phyloP scores from a whole-genome alignment of 345 rosid genomes.

The Citrus reticulata region DNA sequence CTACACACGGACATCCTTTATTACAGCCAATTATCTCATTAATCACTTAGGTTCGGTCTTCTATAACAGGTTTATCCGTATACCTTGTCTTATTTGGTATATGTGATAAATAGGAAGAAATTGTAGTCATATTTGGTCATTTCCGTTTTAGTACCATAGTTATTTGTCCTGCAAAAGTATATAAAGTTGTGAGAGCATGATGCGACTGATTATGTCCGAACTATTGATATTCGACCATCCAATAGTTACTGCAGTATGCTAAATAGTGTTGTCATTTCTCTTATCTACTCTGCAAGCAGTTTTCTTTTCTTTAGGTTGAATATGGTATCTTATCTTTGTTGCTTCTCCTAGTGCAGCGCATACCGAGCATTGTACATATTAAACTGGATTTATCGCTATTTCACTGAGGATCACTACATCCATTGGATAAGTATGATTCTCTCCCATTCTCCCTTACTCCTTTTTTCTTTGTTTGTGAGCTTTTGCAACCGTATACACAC shows the following conservation, averaged over 20 bases:
- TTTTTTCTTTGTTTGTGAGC: neutral
- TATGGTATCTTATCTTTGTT: neutral
- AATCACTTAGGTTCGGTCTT: neutral
- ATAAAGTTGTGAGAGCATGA: neutral
- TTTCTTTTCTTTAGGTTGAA: neutral
- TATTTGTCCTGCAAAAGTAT: neutral
- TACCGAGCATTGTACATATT: constrained; percentile 67
- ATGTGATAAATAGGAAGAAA: neutral
- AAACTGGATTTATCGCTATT: constrained; percentile 79
- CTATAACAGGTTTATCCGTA: neutral
- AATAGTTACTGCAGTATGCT: neutral
- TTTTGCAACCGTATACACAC: neutral
- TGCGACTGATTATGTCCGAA: neutral
- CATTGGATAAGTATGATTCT: constrained; percentile 73
- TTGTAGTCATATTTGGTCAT: neutral
- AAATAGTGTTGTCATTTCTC: neutral
- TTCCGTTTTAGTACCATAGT: neutral
- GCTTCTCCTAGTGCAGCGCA: constrained; percentile 41
- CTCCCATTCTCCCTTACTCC: constrained; percentile 4
- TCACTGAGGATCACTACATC: constrained; percentile 60
- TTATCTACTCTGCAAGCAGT: neutral
- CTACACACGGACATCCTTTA: neutral
- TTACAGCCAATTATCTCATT: neutral
- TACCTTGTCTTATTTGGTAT: neutral
- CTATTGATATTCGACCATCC: neutral